Percentiles rank a stretch among this genome's conserved stretches.
Conservation (phyloP, 2,329 filamentous ascomycete genomes). For the Exserohilum turcica region DNA sequence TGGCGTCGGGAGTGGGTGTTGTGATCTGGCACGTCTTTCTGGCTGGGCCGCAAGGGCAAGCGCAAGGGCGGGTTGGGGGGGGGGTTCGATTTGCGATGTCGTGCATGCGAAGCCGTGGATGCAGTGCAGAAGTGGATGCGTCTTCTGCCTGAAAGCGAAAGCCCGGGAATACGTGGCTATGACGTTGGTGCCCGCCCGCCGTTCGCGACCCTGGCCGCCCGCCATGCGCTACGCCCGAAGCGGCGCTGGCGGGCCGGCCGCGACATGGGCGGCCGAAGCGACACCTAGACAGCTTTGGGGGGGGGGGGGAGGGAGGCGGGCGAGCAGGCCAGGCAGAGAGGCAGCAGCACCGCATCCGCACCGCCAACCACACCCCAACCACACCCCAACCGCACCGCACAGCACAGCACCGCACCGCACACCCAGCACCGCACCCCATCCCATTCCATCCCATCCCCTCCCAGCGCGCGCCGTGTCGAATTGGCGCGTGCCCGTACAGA, state of each 20-base stretch:
- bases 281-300: slow-evolving; percentile 1
- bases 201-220: slow-evolving; percentile 1
- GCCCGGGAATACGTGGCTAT: slow-evolving; percentile 9
- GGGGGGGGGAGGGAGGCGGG: background rate
- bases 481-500: background rate
- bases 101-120: slow-evolving; percentile 17
- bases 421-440: no score
- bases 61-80: background rate
- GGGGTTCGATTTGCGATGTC: slow-evolving; percentile 18
- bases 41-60: no score
- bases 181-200: slow-evolving; percentile 17
- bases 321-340: no score
- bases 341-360: slow-evolving; percentile 4
- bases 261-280: background rate
- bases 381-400: no score
- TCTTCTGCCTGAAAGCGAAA: background rate
- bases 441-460: no score
- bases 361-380: no score
- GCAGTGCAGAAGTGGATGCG: no score
- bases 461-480: no score
- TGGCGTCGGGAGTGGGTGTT: background rate
- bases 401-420: no score
- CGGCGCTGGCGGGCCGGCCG: slow-evolving; percentile 8
- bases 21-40: slow-evolving; percentile 7
- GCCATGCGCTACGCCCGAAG: slow-evolving; percentile 10